Base-by-base conservation (phyloP, 2,329 filamentous ascomycete species). In the Hirsutella rhossiliensis region DNA sequence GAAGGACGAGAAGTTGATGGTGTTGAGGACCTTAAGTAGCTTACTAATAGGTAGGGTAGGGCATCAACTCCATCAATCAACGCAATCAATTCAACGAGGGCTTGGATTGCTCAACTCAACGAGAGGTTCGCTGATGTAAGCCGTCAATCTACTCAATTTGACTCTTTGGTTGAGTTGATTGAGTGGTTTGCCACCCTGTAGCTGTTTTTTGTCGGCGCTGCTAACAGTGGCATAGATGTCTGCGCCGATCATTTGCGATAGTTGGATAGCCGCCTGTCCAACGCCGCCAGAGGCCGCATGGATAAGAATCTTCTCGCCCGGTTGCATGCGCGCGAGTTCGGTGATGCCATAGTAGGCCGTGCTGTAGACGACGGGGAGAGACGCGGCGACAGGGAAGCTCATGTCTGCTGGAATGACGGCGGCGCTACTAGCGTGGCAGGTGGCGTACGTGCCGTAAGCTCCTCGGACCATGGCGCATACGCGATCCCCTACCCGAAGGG, bases 401-500 rank as follows among this genome's bases (percentile, higher is more conserved):
- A 68, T 54, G 5, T 54, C 52, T 1, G 54, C 52, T 0, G 67
- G 65, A 3, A 73, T 61, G 15, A 59, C 56, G 36, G 62, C 60
- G 0, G 57, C 59, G 44, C 60, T 55, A n/a, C 56, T 52, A 20
- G 56, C 57, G 37, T 50, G 51, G 3, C 61, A 61, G 18, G 56
- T 56, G 5, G 60, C 50, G 31, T 52, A 55, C 6, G 56, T 64
- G 15, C 60, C 54, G 41, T 62, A 62, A 1, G 59, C 59, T 4
- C 62, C 59, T 3, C 55, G 43, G 0, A 53, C 63, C 54, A 60
- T 54, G 38, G 58, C 58, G 12, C 87, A 87, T 12, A 94, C 80
- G 52, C 84, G 79, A 64, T 94, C 87, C 45, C 87, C 87, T 5
- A 72, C 54, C 48, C 75, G 66, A 46, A 90, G 72, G 20, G 62